Evolutionary conservation across 140 eudicot species (phyloP), one percentile per base, ranked within the genome.

Genomic region (Bidens hawaiensis): DNA sequence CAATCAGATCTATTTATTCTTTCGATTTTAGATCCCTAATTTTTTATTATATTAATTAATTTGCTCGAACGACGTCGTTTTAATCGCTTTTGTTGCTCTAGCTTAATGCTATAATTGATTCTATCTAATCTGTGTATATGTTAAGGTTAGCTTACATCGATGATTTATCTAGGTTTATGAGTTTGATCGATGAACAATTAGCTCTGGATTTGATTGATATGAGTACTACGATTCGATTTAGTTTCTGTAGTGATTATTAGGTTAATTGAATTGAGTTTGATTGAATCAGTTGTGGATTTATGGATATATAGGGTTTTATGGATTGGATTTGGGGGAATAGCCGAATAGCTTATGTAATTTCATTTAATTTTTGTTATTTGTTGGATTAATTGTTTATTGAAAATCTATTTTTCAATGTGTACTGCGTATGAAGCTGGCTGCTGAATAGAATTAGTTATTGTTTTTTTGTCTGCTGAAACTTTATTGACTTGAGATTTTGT

Each of bases 1-100:
- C 45, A 10, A 31, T 31, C 0, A 31, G 17, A 7, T 11, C 9
- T 8, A 4, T 22, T 38, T 11, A 0, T 59, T 1, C 23, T 59
- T 52, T 67, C 12, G 33, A 54, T 64, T 52, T n/a, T 5, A 71
- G 82, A 78, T 78, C 79, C 84, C 67, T 64, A 74, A 79, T 76
- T 80, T 67, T 7, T 38, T 38, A 10, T 30, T 30, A 30, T 3
- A 30, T 30, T 9, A 30, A 6, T 30, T 28, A 11, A 46, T 25
- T 42, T 52, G 55, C 52, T 18, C 13, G 54, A 55, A n/a, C n/a
- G n/a, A 26, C 52, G 33, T 64, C 13, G 16, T 1, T 52, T 62
- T 24, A 41, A 25, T 59, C 61, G 36, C 18, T 0, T 27, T 8
- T 67, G 28, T 27, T 50, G 3, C 12, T 3, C 4, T 59, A 26